Percentiles rank a stretch among this genome's conserved stretches.
Conservation (phyloP, 768 basidiomycete genomes). For the Tulasnella sp. region DNA sequence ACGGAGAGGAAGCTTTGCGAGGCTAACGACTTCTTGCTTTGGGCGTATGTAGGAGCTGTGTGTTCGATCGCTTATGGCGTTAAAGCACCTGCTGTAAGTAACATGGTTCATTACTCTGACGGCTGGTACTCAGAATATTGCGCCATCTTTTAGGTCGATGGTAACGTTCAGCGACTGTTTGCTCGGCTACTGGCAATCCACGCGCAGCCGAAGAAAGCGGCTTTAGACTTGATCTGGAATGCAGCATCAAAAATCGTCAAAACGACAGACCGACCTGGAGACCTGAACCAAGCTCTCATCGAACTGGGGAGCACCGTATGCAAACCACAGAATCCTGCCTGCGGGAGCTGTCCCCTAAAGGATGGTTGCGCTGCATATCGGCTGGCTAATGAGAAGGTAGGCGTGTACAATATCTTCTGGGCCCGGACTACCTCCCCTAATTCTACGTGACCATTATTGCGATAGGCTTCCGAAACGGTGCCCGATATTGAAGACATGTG, state of each 20-base stretch:
- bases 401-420: constrained; percentile 13
- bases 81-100: constrained; percentile 73
- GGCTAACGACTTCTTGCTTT: background rate
- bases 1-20: background rate
- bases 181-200: constrained; percentile 79
- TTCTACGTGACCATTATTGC: constrained; percentile 24
- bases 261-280: constrained; percentile 57
- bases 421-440: background rate
- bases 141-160: constrained; percentile 51
- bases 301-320: constrained; percentile 93
- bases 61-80: constrained; percentile 83
- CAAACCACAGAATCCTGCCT: constrained; percentile 75
- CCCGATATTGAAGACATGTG: constrained; percentile 77
- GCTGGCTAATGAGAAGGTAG: background rate
- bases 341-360: constrained; percentile 65
- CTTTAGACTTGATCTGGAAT: constrained; percentile 78
- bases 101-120: background rate
- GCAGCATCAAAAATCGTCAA: constrained; percentile 68
- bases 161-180: constrained; percentile 83
- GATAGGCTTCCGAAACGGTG: constrained; percentile 30
- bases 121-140: background rate
- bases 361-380: constrained; percentile 63
- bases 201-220: constrained; percentile 74
- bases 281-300: constrained; percentile 90
- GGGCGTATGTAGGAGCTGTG: constrained; percentile 40